A percentile compares a stretch with the other conserved stretches of the same genome.
Evolutionary conservation across 257 asterid species (phyloP).

Genomic region (Solanum bukasovii): DNA sequence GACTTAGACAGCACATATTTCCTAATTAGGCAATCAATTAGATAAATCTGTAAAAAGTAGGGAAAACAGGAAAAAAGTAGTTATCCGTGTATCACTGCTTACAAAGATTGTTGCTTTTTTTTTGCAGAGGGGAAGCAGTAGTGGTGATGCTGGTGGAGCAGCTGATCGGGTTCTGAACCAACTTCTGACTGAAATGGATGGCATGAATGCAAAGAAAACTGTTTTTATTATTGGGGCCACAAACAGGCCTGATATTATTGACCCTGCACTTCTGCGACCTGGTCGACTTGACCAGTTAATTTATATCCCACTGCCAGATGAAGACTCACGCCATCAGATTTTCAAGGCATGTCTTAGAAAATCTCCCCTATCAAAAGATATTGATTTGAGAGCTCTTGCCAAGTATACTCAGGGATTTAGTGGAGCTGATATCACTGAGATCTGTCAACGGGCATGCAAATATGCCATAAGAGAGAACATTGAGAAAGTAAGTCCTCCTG

Average conservation of each 20-base stretch:
- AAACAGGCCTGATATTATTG: constrained; percentile 50
- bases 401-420: constrained; percentile 46
- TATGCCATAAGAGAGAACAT: constrained; percentile 51
- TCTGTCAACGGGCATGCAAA: constrained; percentile 51
- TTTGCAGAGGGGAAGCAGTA: constrained; percentile 44
- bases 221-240: constrained; percentile 58
- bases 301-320: constrained; percentile 54
- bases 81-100: not conserved
- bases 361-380: constrained; percentile 40
- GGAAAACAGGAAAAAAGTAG: not conserved
- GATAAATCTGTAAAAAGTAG: not conserved
- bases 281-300: constrained; percentile 55
- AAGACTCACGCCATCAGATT: constrained; percentile 44
- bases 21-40: not conserved
- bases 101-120: not conserved
- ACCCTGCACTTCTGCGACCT: constrained; percentile 50
- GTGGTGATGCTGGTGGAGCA: constrained; percentile 59
- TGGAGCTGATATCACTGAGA: constrained; percentile 51
- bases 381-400: constrained; percentile 46
- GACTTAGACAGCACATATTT: not conserved
- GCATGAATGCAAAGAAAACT: constrained; percentile 50
- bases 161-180: constrained; percentile 54
- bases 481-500: constrained; percentile 29
- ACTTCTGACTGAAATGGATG: constrained; percentile 57
- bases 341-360: constrained; percentile 48